These are phyloP conservation scores for Rhamnella rubrinervis DNA, from an alignment of 331 rosid species.

Conservation along the genomic window DNA sequence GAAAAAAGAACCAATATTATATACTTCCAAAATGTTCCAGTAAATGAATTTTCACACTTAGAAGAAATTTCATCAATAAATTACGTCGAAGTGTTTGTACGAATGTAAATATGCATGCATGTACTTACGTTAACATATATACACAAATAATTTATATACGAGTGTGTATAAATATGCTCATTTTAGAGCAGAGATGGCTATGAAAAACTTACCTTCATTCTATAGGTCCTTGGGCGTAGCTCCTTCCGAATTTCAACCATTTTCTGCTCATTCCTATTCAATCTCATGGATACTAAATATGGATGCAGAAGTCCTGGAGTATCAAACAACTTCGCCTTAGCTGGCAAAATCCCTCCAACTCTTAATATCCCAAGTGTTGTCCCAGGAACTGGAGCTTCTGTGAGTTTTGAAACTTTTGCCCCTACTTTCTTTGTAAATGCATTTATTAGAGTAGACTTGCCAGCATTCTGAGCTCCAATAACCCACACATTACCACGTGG, in stretches of 20 bases:
- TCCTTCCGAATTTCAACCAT: slow-evolving; percentile 92
- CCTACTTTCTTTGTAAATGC: slow-evolving; percentile 76
- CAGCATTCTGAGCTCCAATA: slow-evolving; percentile 94
- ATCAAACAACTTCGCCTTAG: slow-evolving; percentile 88
- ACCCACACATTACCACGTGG: slow-evolving; percentile 99
- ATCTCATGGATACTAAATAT: slow-evolving; percentile 74
- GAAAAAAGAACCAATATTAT: neutral
- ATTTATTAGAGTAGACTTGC: slow-evolving; percentile 94
- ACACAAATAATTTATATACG: neutral
- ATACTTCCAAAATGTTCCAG: no score
- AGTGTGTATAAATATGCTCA: neutral
- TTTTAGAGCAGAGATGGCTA: slow-evolving; percentile 12
- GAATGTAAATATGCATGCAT: no score
- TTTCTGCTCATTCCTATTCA: slow-evolving; percentile 84
- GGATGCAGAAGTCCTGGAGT: slow-evolving; percentile 93
- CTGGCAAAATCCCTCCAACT: slow-evolving; percentile 84
- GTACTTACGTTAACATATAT: neutral
- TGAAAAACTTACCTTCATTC: slow-evolving; percentile 67
- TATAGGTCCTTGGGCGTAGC: slow-evolving; percentile 74
- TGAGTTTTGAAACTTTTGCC: slow-evolving; percentile 73
- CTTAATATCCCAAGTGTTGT: slow-evolving; percentile 88
- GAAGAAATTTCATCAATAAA: no score
- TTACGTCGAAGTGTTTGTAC: no score
- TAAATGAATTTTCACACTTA: no score
- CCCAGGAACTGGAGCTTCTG: slow-evolving; percentile 95